Base-by-base conservation (phyloP, 257 asterid genomes). In the Nicotiana tabacum region DNA sequence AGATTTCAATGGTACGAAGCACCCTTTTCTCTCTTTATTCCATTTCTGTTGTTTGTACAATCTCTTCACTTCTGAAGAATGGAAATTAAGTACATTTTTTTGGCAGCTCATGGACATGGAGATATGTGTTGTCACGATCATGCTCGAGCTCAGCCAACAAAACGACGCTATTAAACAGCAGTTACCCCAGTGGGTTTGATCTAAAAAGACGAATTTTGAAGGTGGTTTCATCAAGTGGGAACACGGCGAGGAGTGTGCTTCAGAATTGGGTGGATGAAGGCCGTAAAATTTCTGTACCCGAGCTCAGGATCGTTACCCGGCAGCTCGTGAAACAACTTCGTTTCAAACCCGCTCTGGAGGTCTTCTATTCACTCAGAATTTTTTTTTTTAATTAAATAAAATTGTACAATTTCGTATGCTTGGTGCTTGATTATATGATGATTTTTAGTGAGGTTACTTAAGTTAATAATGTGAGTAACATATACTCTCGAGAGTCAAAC, bases 231-330 rank as follows among this genome's bases (percentile, higher is more conserved):
- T 78, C 83, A 27, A 66, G 81, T 65, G 78, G 78, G 81, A 85
- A 88, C 66, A 81, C 88, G 35, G 67, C 78, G 21, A 55, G 56
- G 39, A 43, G 57, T 39, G 82, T 83, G 68, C 89, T 88, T 60
- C 86, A 84, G 86, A 84, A 82, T 77, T 86, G 88, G 89, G 81
- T 84, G 48, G 83, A 88, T 9, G 85, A 66, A 76, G 89, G 90
- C 69, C 74, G 86, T 51, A 57, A 48, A 15, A 67, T 86, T 66
- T 81, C 87, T 9, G 30, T 82, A 39, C 48, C 84, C 10, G 82
- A 88, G 85, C 89, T 88, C 35, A 84, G 90, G 16, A 2, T 67
- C 51, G 77, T 84, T 29, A 21, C 80, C 64, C 83, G 82, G 27
- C 62, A 67, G 57, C 83, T 88, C 10, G 6, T 84, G 6, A 77